Base-by-base conservation (phyloP, 73 alveolate species). In the Paramecium sonneborni region DNA sequence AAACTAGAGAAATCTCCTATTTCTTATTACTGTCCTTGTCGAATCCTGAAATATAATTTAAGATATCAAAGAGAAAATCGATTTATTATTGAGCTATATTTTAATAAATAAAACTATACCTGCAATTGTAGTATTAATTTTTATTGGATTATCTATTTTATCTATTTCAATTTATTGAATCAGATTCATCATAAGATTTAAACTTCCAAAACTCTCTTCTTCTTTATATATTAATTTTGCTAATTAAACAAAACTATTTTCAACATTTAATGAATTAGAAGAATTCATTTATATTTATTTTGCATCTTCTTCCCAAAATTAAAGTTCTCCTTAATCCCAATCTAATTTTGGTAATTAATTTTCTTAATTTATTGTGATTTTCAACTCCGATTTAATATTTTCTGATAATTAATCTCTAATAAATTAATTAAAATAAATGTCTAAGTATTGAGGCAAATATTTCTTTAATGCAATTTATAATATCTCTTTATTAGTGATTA, bases 241-340 rank as follows among this genome's bases (percentile, higher is more conserved):
- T 23, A 28, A 23, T 62, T 62, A 62, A 62, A 21, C 18, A 14
- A 28, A 28, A 62, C 9, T 11, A 62, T 24, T 62, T 9, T 62
- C 82, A 24, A 62, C 18, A 62, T 62, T 62, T 28, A 28, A 26
- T 62, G 82, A 62, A 62, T 62, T 0, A 26, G 48, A 24, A 1
- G 43, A 24, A 11, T 0, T 26, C 18, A 28, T 26, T 2, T 23
- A 32, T 23, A 62, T 62, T 72, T 72, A n/a, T 72, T 79, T 35
- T 23, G 76, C 74, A 79, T 79, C 90, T 5, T 38, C 90, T 6
- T 15, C 15, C 90, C 90, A 79, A 76, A 76, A 76, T 24, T 76
- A 37, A 3, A 76, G 14, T 21, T 79, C 68, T 9, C 24, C 11
- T 28, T 21, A 5, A 43, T 79, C 76, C 72, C 72, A 79, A 79